A percentile compares a stretch with the other conserved stretches of the same genome.
Evolutionary conservation across 495 filamentous ascomycete genomes (phyloP).

Genomic region (Neurospora sp.): DNA sequence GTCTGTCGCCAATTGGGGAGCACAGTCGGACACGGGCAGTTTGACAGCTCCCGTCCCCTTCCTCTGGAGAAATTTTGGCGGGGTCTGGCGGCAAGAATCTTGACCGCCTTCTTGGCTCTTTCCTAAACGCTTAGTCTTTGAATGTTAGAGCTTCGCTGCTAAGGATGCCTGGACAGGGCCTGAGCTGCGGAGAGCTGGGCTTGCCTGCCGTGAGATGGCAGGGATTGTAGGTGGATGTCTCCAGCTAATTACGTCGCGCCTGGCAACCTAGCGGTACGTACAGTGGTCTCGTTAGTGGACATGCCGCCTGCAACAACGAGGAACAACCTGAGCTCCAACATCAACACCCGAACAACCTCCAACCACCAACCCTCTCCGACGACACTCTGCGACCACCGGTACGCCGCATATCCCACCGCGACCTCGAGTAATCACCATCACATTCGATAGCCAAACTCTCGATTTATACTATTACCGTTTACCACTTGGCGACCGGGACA

Average conservation of each 20-base stretch:
- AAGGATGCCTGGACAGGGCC: not conserved
- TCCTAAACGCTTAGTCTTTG: not conserved
- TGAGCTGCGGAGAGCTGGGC: not conserved
- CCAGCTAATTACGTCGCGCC: slow-evolving; percentile 21
- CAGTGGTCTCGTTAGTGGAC: not conserved
- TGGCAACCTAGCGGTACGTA: slow-evolving; percentile 19
- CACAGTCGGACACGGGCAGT: not conserved
- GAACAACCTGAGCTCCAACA: not conserved
- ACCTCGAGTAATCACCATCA: not conserved
- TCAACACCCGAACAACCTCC: not conserved
- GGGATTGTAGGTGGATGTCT: not conserved
- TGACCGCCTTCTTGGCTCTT: slow-evolving; percentile 12
- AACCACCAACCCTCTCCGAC: not conserved
- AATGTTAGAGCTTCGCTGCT: not conserved
- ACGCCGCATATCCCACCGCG: not conserved
- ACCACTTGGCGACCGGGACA: not conserved
- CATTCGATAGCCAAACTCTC: not conserved
- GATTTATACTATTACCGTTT: not conserved
- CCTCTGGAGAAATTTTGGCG: slow-evolving; percentile 23
- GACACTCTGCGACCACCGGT: slow-evolving; percentile 3
- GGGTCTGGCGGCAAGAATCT: slow-evolving; percentile 19
- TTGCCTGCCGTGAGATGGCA: not conserved
- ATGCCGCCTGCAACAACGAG: not conserved
- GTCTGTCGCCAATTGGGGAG: not conserved
- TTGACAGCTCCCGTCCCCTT: not conserved